phyloP scores from a whole-genome alignment of 1,284 basidiomycete species.

The Ceratobasidium sp. region DNA sequence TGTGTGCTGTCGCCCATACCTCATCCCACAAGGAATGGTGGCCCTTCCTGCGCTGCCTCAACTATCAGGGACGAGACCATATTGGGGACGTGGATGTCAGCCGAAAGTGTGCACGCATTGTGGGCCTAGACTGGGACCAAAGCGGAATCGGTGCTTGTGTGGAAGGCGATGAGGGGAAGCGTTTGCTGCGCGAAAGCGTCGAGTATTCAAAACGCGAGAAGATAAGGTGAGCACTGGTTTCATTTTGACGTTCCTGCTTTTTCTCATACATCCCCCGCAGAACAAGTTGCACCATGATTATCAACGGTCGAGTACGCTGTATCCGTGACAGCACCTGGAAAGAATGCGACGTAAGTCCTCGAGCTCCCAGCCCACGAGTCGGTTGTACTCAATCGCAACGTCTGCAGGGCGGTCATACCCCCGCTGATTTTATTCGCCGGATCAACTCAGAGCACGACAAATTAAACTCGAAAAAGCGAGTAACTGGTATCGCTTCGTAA shows the following conservation, averaged over 20 bases:
- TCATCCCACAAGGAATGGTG: conserved; percentile 60
- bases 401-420: conserved; percentile 72
- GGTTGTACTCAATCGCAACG: conserved; percentile 36
- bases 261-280: conserved; percentile 52
- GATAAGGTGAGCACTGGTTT: conserved; percentile 60
- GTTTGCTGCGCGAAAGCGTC: conserved; percentile 67
- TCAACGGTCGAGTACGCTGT: conserved; percentile 72
- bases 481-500: conserved; percentile 7
- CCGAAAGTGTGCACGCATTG: conserved; percentile 66
- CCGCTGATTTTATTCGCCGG: conserved; percentile 75
- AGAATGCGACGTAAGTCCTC: conserved; percentile 74
- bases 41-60: conserved; percentile 77
- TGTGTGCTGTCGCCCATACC: conserved; percentile 71
- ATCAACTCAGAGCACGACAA: conserved; percentile 76
- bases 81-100: conserved; percentile 74
- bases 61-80: conserved; percentile 67
- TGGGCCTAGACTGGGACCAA: conserved; percentile 71
- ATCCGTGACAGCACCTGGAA: conserved; percentile 81
- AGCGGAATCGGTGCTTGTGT: conserved; percentile 66
- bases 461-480: conserved; percentile 57
- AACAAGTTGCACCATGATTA: conserved; percentile 84
- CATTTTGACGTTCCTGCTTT: background rate
- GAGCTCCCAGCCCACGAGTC: conserved; percentile 30
- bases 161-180: conserved; percentile 64
- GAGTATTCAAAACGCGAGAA: conserved; percentile 57